Conservation (phyloP, 805 yeast species). For the Priceomyces fermenticarens region DNA sequence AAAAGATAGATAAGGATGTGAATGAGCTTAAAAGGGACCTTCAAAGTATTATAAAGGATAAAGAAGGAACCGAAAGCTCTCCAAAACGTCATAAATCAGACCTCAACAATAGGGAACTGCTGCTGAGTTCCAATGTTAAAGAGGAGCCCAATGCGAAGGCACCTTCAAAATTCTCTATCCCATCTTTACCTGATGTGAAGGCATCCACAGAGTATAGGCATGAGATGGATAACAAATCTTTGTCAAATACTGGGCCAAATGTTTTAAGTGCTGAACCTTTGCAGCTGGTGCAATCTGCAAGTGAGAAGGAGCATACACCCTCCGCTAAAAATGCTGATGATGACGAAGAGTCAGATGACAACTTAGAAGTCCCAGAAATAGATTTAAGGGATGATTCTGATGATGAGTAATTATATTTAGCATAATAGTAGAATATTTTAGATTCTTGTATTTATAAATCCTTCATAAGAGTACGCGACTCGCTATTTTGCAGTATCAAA, state of each 20-base stretch:
- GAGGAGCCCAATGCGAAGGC: no score
- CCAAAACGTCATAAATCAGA: no score
- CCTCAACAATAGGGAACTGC: no score
- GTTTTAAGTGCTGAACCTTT: no score
- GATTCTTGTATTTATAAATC: neutral
- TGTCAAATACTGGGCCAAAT: no score
- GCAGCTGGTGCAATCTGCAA: neutral
- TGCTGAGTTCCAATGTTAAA: no score
- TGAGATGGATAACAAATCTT: no score
- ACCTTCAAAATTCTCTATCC: neutral
- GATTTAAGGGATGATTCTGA: slow-evolving; percentile 41
- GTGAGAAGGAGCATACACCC: neutral
- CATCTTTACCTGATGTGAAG: no score
- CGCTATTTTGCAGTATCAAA: neutral
- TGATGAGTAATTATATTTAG: slow-evolving; percentile 19
- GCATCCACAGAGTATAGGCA: no score
- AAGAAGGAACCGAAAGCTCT: neutral
- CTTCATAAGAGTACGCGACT: neutral
- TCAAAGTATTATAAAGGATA: slow-evolving; percentile 1
- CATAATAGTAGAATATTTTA: no score
- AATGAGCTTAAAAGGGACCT: neutral
- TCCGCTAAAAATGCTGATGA: neutral
- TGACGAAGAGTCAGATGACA: slow-evolving; percentile 25
- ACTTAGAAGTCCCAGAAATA: slow-evolving; percentile 50
- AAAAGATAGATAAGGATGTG: neutral